Evolutionary conservation across 2,329 filamentous ascomycete species (phyloP), one percentile per base, ranked within the genome.

Genomic region (Colletotrichum filicis): DNA sequence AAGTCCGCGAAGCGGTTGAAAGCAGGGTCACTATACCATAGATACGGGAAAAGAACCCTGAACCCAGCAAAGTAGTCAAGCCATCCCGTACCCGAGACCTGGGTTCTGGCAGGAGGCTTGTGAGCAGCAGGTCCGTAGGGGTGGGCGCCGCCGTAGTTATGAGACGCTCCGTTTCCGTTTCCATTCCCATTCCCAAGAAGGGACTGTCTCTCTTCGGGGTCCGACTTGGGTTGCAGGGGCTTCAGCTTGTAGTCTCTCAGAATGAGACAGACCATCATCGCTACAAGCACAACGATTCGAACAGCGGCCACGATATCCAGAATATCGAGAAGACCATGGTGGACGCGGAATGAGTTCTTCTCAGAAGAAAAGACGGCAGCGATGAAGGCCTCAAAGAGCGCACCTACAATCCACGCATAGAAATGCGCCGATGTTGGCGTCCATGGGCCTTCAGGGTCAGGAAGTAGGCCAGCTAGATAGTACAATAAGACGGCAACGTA

Each of bases 31-130:
- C 68, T 55, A 22, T 76, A 83, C 85, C 85, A 87, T 1, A 87
- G 77, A 56, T 85, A 87, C 2, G 85, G 85, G 37, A 87, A 86
- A 6, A 87, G 78, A 11, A 85, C 80, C 16, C 80, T 76, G 74
- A 86, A 87, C 0, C 85, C 85, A 14, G 83, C 80, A 73, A 87
- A 80, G 71, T 87, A 87, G 73, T 86, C 84, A 11, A 86, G 77
- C 85, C 85, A 87, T 3, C 84, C 80, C 0, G 79, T 82, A 1
- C 80, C 79, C 2, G 81, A 79, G 32, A 80, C 79, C 57, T 82
- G 79, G 26, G 11, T 81, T 78, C 62, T 79, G 5, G 68, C 70
- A 14, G 76, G 55, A 4, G 77, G 32, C 9, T 69, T 59, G 16
- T 57, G 60, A 42, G 55, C 66, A 5, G 55, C n/a, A 12, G 55